phyloP scores from a whole-genome alignment of 371 early-diverging fungal species.

The Mucor velutinosus region DNA sequence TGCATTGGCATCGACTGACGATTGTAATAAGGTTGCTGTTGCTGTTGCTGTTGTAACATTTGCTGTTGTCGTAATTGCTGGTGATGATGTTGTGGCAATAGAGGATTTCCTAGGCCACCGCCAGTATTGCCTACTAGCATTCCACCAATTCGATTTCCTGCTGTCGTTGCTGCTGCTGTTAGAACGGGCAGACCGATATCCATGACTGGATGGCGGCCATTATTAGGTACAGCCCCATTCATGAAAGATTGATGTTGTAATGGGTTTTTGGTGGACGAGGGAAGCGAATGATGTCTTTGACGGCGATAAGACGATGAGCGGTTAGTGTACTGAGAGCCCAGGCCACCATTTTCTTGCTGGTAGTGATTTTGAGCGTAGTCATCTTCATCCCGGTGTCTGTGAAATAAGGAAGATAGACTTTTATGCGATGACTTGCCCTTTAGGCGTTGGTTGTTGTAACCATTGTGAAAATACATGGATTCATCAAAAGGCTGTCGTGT shows the following conservation, averaged over 20 bases:
- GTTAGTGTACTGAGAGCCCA: neutral
- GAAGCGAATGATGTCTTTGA: slow-evolving; percentile 6
- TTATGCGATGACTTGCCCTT: neutral
- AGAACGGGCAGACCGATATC: neutral
- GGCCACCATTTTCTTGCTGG: neutral
- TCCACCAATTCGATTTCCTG: neutral
- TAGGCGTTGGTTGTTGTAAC: neutral
- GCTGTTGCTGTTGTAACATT: neutral
- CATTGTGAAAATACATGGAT: neutral
- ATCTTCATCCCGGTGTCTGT: slow-evolving; percentile 1
- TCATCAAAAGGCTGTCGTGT: neutral
- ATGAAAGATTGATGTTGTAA: neutral
- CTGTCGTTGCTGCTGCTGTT: neutral
- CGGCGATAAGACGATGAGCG: neutral
- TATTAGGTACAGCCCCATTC: neutral
- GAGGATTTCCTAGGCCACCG: neutral
- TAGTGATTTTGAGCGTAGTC: neutral
- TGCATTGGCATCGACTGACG: neutral
- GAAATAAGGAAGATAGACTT: neutral
- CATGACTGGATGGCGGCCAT: neutral
- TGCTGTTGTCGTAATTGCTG: slow-evolving; percentile 3
- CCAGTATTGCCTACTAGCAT: neutral
- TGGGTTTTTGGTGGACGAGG: neutral
- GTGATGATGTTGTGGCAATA: neutral
- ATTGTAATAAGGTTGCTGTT: neutral